phyloP scores from a whole-genome alignment of 768 basidiomycete species.

The Sarcodon sp. region DNA sequence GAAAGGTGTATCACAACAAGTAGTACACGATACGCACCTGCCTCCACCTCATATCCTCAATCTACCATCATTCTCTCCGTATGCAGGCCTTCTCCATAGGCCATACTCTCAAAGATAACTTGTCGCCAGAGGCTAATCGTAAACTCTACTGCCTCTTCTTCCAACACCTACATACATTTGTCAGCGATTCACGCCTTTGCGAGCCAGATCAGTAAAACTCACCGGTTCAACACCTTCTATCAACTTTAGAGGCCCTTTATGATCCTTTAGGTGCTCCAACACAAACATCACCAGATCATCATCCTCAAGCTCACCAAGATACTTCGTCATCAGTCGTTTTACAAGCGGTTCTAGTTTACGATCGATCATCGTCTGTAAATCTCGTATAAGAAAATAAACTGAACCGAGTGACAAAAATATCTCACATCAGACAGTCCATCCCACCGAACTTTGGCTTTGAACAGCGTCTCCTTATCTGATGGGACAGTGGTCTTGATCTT shows the following conservation, averaged over 20 bases:
- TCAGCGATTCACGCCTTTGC: neutral
- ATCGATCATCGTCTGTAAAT: constrained; percentile 56
- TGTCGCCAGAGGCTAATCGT: constrained; percentile 79
- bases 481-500: constrained; percentile 68
- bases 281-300: constrained; percentile 93
- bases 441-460: constrained; percentile 85
- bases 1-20: neutral
- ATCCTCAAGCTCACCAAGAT: constrained; percentile 86
- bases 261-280: constrained; percentile 84
- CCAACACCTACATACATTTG: constrained; percentile 52
- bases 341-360: constrained; percentile 80
- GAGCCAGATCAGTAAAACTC: constrained; percentile 20
- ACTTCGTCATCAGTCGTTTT: constrained; percentile 72
- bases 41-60: constrained; percentile 18
- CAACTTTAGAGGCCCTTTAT: constrained; percentile 73
- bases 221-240: constrained; percentile 89
- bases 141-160: constrained; percentile 81
- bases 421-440: constrained; percentile 78
- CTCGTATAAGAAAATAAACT: constrained; percentile 7
- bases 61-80: constrained; percentile 81
- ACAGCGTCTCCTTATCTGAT: constrained; percentile 62
- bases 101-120: constrained; percentile 91
- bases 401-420: neutral
- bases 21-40: constrained; percentile 8
- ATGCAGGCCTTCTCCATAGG: constrained; percentile 79